These are phyloP conservation scores for Fusarium zealandicum DNA, from an alignment of 2,329 filamentous ascomycete genomes.

Conservation along the genomic window DNA sequence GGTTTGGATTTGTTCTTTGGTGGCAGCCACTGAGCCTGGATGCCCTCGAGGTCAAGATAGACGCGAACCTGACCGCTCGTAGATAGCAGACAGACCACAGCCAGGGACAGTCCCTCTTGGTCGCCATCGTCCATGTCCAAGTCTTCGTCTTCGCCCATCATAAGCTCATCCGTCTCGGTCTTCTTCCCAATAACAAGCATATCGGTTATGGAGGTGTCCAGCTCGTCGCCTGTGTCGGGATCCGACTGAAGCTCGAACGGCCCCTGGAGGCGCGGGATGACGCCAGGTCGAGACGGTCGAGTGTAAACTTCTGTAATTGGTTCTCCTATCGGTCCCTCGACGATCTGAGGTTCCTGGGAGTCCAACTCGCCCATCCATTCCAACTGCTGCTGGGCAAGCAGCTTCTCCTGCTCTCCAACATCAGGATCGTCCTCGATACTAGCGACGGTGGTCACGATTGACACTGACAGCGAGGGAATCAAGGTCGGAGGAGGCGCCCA, in stretches of 20 bases:
- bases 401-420: constrained; percentile 59
- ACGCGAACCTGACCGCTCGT: constrained; percentile 67
- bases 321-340: constrained; percentile 59
- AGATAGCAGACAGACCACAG: constrained; percentile 66
- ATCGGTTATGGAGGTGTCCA: constrained; percentile 65
- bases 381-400: constrained; percentile 69
- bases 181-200: constrained; percentile 70
- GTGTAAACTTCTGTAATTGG: constrained; percentile 62
- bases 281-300: constrained; percentile 64
- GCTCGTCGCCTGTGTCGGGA: constrained; percentile 63
- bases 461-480: constrained; percentile 82
- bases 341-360: constrained; percentile 64
- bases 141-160: constrained; percentile 70
- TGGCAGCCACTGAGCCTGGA: constrained; percentile 72
- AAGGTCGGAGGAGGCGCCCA: constrained; percentile 82
- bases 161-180: constrained; percentile 65
- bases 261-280: constrained; percentile 66
- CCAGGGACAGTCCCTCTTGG: constrained; percentile 65
- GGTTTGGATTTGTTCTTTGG: constrained; percentile 60
- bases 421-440: constrained; percentile 66
- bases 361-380: constrained; percentile 74
- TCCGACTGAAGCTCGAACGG: constrained; percentile 66
- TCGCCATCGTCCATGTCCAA: constrained; percentile 64
- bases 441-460: constrained; percentile 77
- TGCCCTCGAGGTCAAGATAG: constrained; percentile 67